Conservation (phyloP, 2,329 filamentous ascomycete species). For the Didymella segeticola region DNA sequence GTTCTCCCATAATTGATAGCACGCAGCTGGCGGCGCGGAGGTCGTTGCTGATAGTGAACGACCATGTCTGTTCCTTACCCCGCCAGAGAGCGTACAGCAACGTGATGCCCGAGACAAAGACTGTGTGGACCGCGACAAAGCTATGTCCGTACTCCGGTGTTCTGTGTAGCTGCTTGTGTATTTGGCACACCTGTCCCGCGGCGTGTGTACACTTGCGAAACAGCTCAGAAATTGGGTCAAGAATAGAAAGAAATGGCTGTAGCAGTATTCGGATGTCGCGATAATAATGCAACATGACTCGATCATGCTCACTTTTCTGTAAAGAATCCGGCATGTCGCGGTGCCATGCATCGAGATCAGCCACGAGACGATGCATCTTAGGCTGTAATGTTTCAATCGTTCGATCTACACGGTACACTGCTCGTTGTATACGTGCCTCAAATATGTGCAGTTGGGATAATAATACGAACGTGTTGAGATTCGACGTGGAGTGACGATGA, state of each 20-base stretch:
- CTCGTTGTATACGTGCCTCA: conserved; percentile 59
- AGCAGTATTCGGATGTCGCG: conserved; percentile 58
- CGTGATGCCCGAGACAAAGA: conserved; percentile 54
- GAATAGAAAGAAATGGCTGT: conserved; percentile 58
- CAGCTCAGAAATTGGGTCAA: conserved; percentile 56
- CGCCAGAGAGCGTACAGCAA: conserved; percentile 52
- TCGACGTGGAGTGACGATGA: conserved; percentile 2
- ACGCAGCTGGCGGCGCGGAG: conserved; percentile 58
- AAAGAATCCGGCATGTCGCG: conserved; percentile 45
- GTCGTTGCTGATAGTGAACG: conserved; percentile 57
- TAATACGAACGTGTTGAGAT: conserved; percentile 18
- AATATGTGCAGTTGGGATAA: conserved; percentile 56
- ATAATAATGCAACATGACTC: conserved; percentile 59
- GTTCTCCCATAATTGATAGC: conserved; percentile 59
- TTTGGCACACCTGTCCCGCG: conserved; percentile 53
- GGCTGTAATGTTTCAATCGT: conserved; percentile 53
- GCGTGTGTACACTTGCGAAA: conserved; percentile 53
- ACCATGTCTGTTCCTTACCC: conserved; percentile 56
- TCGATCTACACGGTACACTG: conserved; percentile 60
- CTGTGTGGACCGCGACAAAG: conserved; percentile 54
- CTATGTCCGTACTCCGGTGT: conserved; percentile 52
- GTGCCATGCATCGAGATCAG: conserved; percentile 58
- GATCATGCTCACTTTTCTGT: conserved; percentile 52
- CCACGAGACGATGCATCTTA: conserved; percentile 57
- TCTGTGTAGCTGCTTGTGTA: conserved; percentile 53